phyloP scores from a whole-genome alignment of 345 rosid genomes.

The Aurinia saxatilis region DNA sequence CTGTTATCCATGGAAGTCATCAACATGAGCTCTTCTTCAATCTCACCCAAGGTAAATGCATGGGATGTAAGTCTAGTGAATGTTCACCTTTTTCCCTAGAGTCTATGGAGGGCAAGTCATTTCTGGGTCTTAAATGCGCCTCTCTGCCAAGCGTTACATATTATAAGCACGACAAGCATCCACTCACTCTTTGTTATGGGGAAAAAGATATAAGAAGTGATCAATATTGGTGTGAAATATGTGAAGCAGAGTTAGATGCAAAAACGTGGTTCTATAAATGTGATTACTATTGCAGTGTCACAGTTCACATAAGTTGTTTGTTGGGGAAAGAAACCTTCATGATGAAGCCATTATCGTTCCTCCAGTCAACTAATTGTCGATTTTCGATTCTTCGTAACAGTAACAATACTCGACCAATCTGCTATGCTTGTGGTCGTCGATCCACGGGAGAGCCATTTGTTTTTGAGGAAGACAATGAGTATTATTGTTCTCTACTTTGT shows the following conservation, averaged over 20 bases:
- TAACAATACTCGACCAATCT: no score
- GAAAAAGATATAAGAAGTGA: not conserved
- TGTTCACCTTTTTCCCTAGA: no score
- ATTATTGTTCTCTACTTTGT: no score
- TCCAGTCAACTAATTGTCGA: no score
- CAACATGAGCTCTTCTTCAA: not conserved
- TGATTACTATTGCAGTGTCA: not conserved
- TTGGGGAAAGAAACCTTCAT: not conserved
- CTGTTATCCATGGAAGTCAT: not conserved
- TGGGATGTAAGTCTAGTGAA: not conserved
- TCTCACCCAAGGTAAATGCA: not conserved
- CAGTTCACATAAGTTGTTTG: not conserved
- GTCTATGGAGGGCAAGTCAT: not conserved
- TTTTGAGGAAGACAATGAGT: no score
- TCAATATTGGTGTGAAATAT: no score
- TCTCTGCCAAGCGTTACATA: not conserved
- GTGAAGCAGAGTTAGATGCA: no score
- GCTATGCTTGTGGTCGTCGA: no score
- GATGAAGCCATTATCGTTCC: no score
- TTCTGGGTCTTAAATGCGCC: not conserved
- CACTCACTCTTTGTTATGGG: not conserved
- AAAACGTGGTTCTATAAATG: no score
- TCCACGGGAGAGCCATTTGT: no score
- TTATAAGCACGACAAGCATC: not conserved
- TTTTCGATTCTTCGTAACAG: no score